Evolutionary conservation across 2,329 filamentous ascomycete species (phyloP).

Genomic region (Myriosclerotinia curreyana): DNA sequence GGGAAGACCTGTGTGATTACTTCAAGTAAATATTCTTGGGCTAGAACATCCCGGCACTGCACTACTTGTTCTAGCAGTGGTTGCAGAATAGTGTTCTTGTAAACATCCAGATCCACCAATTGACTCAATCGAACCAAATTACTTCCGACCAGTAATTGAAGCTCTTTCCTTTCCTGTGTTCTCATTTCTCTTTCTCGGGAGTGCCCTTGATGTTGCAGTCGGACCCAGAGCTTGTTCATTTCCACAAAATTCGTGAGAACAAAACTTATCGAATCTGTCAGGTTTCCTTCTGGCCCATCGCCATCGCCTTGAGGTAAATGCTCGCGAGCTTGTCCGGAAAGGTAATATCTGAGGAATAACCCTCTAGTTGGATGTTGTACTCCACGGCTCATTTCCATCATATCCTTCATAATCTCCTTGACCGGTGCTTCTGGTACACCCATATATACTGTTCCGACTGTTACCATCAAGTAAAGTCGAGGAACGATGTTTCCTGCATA

Average conservation of each 20-base stretch:
- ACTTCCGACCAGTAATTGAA: slow-evolving; percentile 92
- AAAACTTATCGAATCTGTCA: slow-evolving; percentile 97
- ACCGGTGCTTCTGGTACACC: slow-evolving; percentile 95
- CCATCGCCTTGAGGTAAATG: slow-evolving; percentile 75
- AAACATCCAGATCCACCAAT: slow-evolving; percentile 89
- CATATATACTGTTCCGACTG: slow-evolving; percentile 99
- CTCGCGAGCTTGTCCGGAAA: slow-evolving; percentile 92
- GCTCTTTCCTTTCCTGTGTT: slow-evolving; percentile 89
- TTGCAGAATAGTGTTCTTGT: slow-evolving; percentile 84
- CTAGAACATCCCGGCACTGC: slow-evolving; percentile 92
- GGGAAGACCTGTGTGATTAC: slow-evolving; percentile 99
- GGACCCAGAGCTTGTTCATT: slow-evolving; percentile 99
- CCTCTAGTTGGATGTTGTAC: slow-evolving; percentile 96
- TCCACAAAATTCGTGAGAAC: slow-evolving; percentile 98
- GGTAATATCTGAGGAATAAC: slow-evolving; percentile 91
- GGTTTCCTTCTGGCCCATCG: slow-evolving; percentile 90
- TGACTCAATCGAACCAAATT: slow-evolving; percentile 95
- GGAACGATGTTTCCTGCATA: slow-evolving; percentile 98
- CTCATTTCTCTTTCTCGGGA: slow-evolving; percentile 91
- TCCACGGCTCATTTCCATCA: slow-evolving; percentile 99
- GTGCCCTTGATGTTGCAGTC: slow-evolving; percentile 94
- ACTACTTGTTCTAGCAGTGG: slow-evolving; percentile 95
- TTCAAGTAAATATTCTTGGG: slow-evolving; percentile 95
- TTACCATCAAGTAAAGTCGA: slow-evolving; percentile 97
- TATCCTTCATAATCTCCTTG: slow-evolving; percentile 99